Evolutionary conservation across 176 grass and related monocot species (phyloP).

Genomic region (Eragrostis curvula): DNA sequence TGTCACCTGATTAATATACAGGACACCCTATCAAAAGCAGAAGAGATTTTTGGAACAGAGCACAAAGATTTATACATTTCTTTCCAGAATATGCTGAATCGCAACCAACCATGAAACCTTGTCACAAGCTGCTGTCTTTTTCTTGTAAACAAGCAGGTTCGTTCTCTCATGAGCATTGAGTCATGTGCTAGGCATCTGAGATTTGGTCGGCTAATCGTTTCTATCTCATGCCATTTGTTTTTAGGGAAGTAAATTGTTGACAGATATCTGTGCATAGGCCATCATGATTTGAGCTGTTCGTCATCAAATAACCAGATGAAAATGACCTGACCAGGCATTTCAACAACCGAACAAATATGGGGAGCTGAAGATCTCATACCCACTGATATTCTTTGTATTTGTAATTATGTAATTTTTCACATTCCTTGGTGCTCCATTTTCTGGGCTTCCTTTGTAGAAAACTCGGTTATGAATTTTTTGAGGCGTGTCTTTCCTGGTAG

Average conservation of each 20-base stretch:
- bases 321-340: slow-evolving; percentile 25
- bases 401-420: neutral
- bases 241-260: slow-evolving; percentile 11
- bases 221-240: slow-evolving; percentile 20
- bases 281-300: neutral
- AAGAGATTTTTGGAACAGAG: slow-evolving; percentile 91
- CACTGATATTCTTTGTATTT: neutral
- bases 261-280: slow-evolving; percentile 26
- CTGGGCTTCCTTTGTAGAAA: neutral
- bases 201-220: slow-evolving; percentile 14
- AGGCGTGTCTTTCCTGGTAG: neutral
- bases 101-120: slow-evolving; percentile 55
- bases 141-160: slow-evolving; percentile 31
- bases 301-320: slow-evolving; percentile 24
- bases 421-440: neutral
- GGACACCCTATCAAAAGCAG: slow-evolving; percentile 85
- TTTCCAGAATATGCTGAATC: slow-evolving; percentile 89
- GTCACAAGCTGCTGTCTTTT: slow-evolving; percentile 1
- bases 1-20: slow-evolving; percentile 40
- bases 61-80: slow-evolving; percentile 85
- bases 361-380: neutral
- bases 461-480: neutral
- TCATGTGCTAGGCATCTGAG: neutral
- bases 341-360: neutral
- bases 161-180: neutral